Evolutionary conservation across 441 rosid species (phyloP).

Genomic region (Pelargonium myrrhifolium): DNA sequence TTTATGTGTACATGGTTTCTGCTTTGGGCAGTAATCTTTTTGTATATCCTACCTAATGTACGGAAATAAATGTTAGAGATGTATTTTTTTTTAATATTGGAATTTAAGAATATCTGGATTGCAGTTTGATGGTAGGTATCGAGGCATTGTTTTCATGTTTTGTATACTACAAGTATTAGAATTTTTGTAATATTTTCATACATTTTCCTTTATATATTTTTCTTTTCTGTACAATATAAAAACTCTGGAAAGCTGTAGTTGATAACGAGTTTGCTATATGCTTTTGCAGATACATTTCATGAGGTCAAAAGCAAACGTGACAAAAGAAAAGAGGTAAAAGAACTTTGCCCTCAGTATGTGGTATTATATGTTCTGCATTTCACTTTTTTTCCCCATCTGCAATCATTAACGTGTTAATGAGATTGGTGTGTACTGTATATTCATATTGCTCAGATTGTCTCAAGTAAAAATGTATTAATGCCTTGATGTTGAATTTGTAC

Average conservation of each 20-base stretch:
- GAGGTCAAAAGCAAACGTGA: constrained; percentile 84
- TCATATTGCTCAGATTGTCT: neutral
- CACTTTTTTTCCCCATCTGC: neutral
- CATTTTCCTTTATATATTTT: neutral
- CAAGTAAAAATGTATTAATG: neutral
- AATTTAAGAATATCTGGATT: neutral
- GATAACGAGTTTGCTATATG: constrained; percentile 16
- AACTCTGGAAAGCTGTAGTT: too few species aligned
- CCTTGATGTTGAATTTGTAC: neutral
- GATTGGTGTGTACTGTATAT: neutral
- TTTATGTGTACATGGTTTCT: neutral
- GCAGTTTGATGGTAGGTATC: neutral
- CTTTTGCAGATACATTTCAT: constrained; percentile 64
- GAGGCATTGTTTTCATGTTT: neutral
- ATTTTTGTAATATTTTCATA: neutral
- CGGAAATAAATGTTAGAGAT: neutral
- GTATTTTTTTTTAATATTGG: neutral
- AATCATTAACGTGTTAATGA: neutral
- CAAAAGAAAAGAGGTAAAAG: constrained; percentile 62
- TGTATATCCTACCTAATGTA: neutral
- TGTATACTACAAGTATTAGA: neutral
- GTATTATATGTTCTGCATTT: neutral
- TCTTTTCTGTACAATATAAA: neutral
- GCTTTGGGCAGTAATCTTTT: neutral
- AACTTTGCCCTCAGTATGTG: neutral